Conservation (phyloP, 2,329 filamentous ascomycete species). For the Sporothrix curviconia region DNA sequence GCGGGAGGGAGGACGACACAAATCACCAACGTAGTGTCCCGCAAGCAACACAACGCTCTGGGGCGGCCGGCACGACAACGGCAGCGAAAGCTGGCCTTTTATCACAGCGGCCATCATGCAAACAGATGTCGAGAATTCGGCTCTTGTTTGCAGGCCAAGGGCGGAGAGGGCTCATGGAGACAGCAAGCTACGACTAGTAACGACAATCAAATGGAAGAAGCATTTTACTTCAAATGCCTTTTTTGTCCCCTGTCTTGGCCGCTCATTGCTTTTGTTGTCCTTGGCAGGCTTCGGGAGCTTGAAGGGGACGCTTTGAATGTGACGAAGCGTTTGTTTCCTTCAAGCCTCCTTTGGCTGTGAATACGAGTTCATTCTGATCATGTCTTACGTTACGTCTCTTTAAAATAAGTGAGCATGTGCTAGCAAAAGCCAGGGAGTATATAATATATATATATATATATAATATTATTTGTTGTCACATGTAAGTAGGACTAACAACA, state of each 20-base stretch:
- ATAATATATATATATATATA: neutral
- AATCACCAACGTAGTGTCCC: neutral
- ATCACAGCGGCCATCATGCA: neutral
- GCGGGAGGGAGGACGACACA: neutral
- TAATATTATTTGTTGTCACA: neutral
- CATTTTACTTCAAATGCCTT: neutral
- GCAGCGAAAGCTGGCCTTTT: neutral
- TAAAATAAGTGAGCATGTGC: no score
- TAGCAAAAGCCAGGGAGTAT: neutral
- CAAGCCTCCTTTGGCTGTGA: neutral
- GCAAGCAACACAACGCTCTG: neutral
- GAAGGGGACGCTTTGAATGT: no score
- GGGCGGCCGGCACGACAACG: neutral
- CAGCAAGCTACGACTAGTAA: slow-evolving; percentile 1
- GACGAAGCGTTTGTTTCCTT: neutral
- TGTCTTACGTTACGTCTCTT: no score
- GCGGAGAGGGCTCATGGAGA: neutral
- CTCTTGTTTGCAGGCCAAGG: neutral
- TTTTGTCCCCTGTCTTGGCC: neutral
- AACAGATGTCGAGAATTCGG: neutral
- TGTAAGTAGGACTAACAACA: no score
- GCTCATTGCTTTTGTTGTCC: neutral
- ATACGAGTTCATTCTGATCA: neutral
- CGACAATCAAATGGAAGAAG: slow-evolving; percentile 4
- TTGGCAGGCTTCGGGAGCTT: neutral